Conservation (phyloP, 768 basidiomycete species). For the Mycena latifolia region DNA sequence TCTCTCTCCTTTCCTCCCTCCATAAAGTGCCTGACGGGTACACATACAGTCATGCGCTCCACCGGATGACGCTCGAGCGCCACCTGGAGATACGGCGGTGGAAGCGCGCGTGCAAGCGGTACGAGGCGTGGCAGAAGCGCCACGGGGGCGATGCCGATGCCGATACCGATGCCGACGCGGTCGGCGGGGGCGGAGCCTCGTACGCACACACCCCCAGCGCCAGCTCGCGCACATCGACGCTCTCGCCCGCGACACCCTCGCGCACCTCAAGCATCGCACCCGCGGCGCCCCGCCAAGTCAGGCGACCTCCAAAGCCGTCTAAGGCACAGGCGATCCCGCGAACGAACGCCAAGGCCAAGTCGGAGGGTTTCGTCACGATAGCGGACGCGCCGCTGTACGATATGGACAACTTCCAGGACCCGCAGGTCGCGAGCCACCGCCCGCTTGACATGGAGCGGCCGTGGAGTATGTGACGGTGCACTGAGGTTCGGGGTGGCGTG, state of each 20-base stretch:
- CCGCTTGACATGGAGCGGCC: slow-evolving; percentile 27
- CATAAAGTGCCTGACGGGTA: background rate
- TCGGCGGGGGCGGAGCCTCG: too few relatives aligned
- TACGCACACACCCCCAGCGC: too few relatives aligned
- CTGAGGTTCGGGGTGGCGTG: too few relatives aligned
- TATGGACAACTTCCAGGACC: slow-evolving; percentile 34
- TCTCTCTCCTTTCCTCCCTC: background rate
- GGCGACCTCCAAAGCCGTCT: too few relatives aligned
- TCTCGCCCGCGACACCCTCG: background rate
- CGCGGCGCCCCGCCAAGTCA: background rate
- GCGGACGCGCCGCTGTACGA: slow-evolving; percentile 7
- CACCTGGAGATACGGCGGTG: slow-evolving; percentile 23
- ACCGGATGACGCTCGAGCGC: slow-evolving; percentile 29
- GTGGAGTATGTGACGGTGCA: slow-evolving; percentile 32
- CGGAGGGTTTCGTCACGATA: slow-evolving; percentile 23
- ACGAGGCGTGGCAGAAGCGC: background rate
- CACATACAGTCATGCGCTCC: slow-evolving; percentile 24
- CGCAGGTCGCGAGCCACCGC: slow-evolving; percentile 27
- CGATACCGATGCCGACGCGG: too few relatives aligned
- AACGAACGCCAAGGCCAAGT: slow-evolving; percentile 10
- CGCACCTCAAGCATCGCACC: background rate
- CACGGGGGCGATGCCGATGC: too few relatives aligned
- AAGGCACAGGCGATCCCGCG: background rate
- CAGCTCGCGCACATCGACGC: slow-evolving; percentile 1
- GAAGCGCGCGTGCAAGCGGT: slow-evolving; percentile 27